Percentiles rank a stretch among this genome's conserved stretches.
Conservation (phyloP, 768 basidiomycete species). For the Tephrocybe rancida region DNA sequence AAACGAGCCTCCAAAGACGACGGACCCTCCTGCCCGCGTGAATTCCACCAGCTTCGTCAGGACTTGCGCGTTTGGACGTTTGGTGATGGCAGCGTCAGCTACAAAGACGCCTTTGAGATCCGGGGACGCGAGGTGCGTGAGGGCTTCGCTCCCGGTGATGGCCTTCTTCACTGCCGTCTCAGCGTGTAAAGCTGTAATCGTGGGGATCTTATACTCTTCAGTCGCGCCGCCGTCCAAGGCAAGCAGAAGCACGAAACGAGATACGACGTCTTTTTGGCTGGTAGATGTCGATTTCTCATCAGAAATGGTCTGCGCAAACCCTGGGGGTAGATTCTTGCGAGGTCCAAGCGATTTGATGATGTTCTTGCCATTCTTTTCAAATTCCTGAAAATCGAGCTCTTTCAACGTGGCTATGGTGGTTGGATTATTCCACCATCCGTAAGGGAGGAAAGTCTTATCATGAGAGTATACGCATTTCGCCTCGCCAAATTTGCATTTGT, state of each 20-base stretch:
- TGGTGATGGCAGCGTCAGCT: constrained; percentile 35
- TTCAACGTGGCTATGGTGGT: background rate
- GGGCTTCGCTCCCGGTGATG: constrained; percentile 18
- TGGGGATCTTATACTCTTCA: constrained; percentile 25
- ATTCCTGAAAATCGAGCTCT: background rate
- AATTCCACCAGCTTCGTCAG: constrained; percentile 35
- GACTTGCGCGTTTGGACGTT: constrained; percentile 21
- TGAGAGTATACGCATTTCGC: constrained; percentile 52
- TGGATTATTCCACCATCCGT: constrained; percentile 47
- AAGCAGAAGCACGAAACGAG: constrained; percentile 29
- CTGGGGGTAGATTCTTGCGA: no score
- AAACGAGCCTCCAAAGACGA: constrained; percentile 36
- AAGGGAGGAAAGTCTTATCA: constrained; percentile 43
- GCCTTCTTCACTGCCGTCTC: constrained; percentile 26
- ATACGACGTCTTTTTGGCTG: background rate
- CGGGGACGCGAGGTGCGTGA: constrained; percentile 27
- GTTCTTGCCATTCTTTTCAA: background rate
- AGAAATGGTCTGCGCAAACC: no score
- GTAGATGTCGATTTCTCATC: no score
- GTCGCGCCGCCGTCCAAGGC: constrained; percentile 25
- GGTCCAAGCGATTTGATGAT: background rate
- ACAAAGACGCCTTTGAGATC: constrained; percentile 35
- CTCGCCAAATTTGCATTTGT: constrained; percentile 35
- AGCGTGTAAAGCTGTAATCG: constrained; percentile 28
- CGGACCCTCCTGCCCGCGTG: constrained; percentile 36